A percentile compares a stretch with the other conserved stretches of the same genome.
Conservation (phyloP, 2,329 filamentous ascomycete species). For the Fusarium sp. region DNA sequence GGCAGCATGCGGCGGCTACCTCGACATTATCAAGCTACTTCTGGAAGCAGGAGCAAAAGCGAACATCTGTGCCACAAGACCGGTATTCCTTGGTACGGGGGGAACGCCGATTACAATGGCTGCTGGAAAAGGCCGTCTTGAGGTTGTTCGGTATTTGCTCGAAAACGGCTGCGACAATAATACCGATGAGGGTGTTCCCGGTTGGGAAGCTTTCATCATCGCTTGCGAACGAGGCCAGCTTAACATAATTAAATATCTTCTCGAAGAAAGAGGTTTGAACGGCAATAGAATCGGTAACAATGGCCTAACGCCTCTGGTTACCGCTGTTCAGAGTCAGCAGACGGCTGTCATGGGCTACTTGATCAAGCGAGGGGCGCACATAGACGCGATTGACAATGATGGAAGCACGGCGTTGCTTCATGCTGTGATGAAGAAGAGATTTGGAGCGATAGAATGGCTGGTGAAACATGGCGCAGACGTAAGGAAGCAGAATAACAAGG, state of each 20-base stretch:
- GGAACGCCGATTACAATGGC: neutral
- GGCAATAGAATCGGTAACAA: rapidly evolving
- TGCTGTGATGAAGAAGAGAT: neutral
- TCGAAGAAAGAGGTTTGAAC: neutral
- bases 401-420: neutral
- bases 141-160: neutral
- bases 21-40: neutral
- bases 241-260: neutral
- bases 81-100: neutral
- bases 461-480: neutral
- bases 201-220: neutral
- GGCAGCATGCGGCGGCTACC: neutral
- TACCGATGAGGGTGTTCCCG: neutral
- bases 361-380: neutral
- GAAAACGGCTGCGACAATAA: rapidly evolving
- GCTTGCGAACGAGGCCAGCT: neutral
- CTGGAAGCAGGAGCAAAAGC: neutral
- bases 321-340: neutral
- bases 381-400: neutral
- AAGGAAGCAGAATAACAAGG: neutral
- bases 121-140: rapidly evolving
- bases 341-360: neutral
- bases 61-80: neutral
- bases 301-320: neutral
- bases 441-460: neutral